Evolutionary conservation across 164 flowering plant genomes (phyloP).

Genomic region (Vitis cinerea): DNA sequence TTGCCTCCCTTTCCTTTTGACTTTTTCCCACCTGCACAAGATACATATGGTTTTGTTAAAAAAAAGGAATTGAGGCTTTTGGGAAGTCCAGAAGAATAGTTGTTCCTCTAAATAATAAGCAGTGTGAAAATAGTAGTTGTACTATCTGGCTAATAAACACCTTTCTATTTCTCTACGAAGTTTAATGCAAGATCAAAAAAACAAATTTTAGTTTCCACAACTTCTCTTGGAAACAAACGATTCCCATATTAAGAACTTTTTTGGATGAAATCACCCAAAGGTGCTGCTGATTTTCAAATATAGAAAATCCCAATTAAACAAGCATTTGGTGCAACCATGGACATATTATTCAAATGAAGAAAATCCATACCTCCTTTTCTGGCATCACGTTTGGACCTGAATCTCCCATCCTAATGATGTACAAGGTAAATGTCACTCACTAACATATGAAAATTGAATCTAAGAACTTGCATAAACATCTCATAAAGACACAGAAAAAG

Average conservation of each 20-base stretch:
- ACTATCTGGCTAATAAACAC: too few species aligned
- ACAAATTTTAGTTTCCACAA: background rate
- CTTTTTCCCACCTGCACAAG: conserved; percentile 72
- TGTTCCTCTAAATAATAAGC: too few species aligned
- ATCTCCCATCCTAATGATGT: conserved; percentile 83
- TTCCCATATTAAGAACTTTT: background rate
- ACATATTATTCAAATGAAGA: background rate
- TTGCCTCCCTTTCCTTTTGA: conserved; percentile 66
- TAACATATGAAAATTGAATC: background rate
- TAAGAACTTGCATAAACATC: background rate
- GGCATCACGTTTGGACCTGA: conserved; percentile 92
- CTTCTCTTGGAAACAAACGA: background rate
- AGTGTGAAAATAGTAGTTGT: too few species aligned
- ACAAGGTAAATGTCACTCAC: conserved; percentile 29
- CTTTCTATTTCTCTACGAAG: too few species aligned
- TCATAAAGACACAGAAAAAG: background rate
- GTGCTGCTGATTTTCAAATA: background rate
- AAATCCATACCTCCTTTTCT: conserved; percentile 86
- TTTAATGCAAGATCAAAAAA: background rate
- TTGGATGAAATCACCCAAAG: background rate
- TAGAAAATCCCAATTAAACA: background rate
- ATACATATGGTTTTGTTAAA: background rate
- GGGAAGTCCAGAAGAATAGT: too few species aligned
- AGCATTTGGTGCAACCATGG: too few species aligned
- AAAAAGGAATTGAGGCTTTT: background rate